Evolutionary conservation across 768 basidiomycete genomes (phyloP).

Genomic region (Tephrocybe sp.): DNA sequence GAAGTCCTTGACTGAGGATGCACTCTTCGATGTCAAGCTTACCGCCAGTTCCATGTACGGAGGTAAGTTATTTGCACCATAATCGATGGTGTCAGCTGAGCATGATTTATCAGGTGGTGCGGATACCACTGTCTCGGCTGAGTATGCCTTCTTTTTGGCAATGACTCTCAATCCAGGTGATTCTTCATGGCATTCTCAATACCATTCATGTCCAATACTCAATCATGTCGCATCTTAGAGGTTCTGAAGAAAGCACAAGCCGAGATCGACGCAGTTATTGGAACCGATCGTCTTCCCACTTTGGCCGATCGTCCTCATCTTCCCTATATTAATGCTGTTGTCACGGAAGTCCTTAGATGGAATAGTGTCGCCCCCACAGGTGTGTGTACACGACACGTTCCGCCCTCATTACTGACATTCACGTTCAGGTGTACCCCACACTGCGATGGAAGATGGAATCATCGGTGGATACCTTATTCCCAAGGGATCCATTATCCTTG

Average conservation of each 20-base stretch:
- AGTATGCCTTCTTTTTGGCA: constrained; percentile 48
- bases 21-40: constrained; percentile 38
- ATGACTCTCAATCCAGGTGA: constrained; percentile 41
- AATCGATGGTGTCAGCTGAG: neutral
- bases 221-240: constrained; percentile 27
- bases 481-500: constrained; percentile 44
- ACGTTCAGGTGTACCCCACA: constrained; percentile 42
- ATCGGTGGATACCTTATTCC: constrained; percentile 45
- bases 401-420: neutral
- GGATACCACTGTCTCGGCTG: constrained; percentile 46
- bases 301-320: constrained; percentile 41
- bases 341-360: constrained; percentile 50
- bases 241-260: constrained; percentile 50
- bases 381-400: neutral
- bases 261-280: constrained; percentile 47
- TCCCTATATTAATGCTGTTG: constrained; percentile 46
- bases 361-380: constrained; percentile 39
- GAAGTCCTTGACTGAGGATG: constrained; percentile 26
- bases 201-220: neutral
- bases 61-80: constrained; percentile 25
- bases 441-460: constrained; percentile 41
- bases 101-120: constrained; percentile 39
- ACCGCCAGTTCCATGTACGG: constrained; percentile 46
- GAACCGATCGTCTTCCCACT: constrained; percentile 33
- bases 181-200: neutral